These are phyloP conservation scores for Camelina hispida DNA, from an alignment of 345 rosid genomes.

Conservation along the genomic window DNA sequence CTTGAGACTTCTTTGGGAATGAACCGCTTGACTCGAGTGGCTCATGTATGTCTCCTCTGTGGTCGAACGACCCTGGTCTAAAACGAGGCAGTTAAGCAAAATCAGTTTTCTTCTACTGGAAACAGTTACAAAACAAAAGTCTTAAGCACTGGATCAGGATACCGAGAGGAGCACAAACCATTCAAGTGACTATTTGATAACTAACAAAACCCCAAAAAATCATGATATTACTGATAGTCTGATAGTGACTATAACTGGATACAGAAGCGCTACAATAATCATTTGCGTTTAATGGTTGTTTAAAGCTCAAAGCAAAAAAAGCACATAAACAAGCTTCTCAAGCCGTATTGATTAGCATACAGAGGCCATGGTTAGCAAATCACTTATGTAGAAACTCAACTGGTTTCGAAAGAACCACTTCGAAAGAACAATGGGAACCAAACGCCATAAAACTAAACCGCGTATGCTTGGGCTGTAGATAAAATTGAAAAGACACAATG, in stretches of 20 bases:
- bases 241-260: no score
- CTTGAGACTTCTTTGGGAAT: slow-evolving; percentile 67
- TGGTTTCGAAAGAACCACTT: background rate
- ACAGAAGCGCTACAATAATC: slow-evolving; percentile 9
- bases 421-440: background rate
- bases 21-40: slow-evolving; percentile 57
- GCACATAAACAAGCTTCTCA: slow-evolving; percentile 3
- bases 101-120: slow-evolving; percentile 16
- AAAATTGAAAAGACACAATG: slow-evolving; percentile 20
- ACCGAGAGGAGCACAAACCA: slow-evolving; percentile 10
- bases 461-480: background rate
- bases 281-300: slow-evolving; percentile 13
- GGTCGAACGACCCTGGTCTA: slow-evolving; percentile 73
- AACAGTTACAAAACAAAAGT: slow-evolving; percentile 13
- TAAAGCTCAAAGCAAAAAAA: slow-evolving; percentile 14
- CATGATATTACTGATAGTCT: no score
- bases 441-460: background rate
- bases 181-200: background rate
- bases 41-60: slow-evolving; percentile 51
- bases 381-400: background rate
- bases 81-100: slow-evolving; percentile 6
- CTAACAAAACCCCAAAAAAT: background rate
- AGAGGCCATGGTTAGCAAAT: background rate
- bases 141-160: background rate
- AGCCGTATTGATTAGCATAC: background rate